Evolutionary conservation across 2,329 filamentous ascomycete species (phyloP).

Genomic region (Colletotrichum liriopes): DNA sequence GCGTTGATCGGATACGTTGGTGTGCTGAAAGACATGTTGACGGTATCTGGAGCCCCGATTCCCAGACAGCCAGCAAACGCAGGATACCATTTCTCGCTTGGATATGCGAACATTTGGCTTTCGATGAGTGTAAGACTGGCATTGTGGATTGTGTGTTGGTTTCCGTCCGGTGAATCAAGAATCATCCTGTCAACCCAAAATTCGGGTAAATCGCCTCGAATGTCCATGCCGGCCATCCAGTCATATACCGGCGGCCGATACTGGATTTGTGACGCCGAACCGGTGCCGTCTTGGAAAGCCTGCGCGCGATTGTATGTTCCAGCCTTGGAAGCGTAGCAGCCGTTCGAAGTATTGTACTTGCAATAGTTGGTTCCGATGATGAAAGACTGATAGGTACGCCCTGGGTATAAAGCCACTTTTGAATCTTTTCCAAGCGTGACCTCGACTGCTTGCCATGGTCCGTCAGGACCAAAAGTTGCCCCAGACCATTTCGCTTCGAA

Average conservation of each 20-base stretch:
- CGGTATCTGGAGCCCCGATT: constrained; percentile 47
- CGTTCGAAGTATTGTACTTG: constrained; percentile 45
- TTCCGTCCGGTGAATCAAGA: background rate
- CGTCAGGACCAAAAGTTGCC: constrained; percentile 52
- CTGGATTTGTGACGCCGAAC: background rate
- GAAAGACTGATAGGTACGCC: constrained; percentile 48
- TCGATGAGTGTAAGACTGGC: constrained; percentile 49
- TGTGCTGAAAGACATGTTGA: constrained; percentile 50
- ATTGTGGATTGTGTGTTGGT: constrained; percentile 6
- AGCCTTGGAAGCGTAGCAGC: constrained; percentile 48
- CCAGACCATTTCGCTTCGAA: constrained; percentile 49
- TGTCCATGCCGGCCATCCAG: constrained; percentile 48
- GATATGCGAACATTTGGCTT: constrained; percentile 49
- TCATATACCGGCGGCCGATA: constrained; percentile 15
- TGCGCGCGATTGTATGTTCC: constrained; percentile 48
- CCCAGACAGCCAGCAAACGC: constrained; percentile 51
- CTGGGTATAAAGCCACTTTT: constrained; percentile 50
- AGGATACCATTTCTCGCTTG: constrained; percentile 50
- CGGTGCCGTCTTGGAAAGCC: constrained; percentile 2
- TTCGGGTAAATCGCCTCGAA: constrained; percentile 16
- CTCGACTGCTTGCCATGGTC: constrained; percentile 53
- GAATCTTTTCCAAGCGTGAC: constrained; percentile 46
- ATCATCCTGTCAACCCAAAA: constrained; percentile 17
- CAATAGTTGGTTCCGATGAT: constrained; percentile 51
- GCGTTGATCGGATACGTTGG: constrained; percentile 47